These are phyloP conservation scores for Penicillium roqueforti DNA, from an alignment of 495 filamentous ascomycete species.

Conservation along the genomic window DNA sequence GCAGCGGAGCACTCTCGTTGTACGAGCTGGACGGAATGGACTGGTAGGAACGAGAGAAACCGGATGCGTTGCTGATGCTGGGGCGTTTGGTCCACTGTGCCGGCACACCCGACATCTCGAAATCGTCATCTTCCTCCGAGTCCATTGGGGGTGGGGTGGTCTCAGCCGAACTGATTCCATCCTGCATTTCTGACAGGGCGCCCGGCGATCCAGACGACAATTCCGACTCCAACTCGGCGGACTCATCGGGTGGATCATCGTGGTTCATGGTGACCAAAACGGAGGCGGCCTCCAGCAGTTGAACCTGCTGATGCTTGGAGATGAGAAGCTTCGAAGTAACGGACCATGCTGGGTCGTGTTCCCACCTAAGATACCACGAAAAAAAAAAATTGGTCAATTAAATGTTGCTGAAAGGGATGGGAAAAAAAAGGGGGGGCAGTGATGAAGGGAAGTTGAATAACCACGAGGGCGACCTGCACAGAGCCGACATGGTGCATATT, in stretches of 20 bases:
- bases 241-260: constrained; percentile 51
- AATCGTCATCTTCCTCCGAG: constrained; percentile 43
- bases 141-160: constrained; percentile 53
- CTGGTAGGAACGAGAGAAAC: constrained; percentile 81
- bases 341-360: constrained; percentile 98
- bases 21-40: constrained; percentile 61
- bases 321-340: constrained; percentile 97
- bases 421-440: constrained; percentile 4
- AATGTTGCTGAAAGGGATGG: constrained; percentile 16
- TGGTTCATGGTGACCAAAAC: constrained; percentile 92
- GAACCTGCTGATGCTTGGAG: constrained; percentile 98
- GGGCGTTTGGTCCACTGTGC: constrained; percentile 40
- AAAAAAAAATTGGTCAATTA: constrained; percentile 48
- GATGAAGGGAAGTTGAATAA: constrained; percentile 23
- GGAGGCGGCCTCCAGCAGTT: constrained; percentile 91
- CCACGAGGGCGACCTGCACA: constrained; percentile 48
- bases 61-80: constrained; percentile 57
- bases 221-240: constrained; percentile 68
- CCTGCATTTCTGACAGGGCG: constrained; percentile 69
- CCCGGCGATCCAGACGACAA: constrained; percentile 76
- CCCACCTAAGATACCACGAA: constrained; percentile 72
- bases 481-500: constrained; percentile 44
- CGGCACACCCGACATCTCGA: constrained; percentile 39
- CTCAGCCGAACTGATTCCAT: constrained; percentile 58
- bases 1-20: constrained; percentile 41